Evolutionary conservation across 2,329 filamentous ascomycete genomes (phyloP).

Genomic region (Davidsoniella neocaledoniae): DNA sequence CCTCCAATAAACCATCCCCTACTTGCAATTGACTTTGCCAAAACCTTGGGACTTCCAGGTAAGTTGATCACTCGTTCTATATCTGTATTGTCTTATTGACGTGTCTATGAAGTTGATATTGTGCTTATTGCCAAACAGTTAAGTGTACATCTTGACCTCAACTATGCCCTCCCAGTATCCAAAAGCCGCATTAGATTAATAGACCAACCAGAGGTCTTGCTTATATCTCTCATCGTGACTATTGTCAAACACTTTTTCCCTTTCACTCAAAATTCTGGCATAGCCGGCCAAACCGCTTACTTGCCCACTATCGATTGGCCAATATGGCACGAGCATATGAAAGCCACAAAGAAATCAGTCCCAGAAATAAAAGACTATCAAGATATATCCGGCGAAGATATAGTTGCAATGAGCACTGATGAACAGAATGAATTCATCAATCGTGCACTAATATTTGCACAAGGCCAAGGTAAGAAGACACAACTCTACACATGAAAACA

Average conservation of each 20-base stretch:
- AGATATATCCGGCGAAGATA: conserved; percentile 41
- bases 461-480: conserved; percentile 2
- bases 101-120: conserved; percentile 13
- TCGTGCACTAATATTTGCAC: conserved; percentile 18
- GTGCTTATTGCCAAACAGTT: conserved; percentile 10
- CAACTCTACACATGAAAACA: neutral
- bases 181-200: conserved; percentile 17
- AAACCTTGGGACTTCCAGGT: conserved; percentile 60
- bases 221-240: conserved; percentile 55
- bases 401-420: conserved; percentile 41
- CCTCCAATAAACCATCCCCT: conserved; percentile 56
- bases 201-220: conserved; percentile 56
- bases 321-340: conserved; percentile 32
- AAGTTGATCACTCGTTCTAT: conserved; percentile 17
- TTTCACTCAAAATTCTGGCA: conserved; percentile 34
- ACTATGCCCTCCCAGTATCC: conserved; percentile 1
- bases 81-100: no score
- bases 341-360: conserved; percentile 16
- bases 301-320: conserved; percentile 46
- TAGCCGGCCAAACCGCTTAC: conserved; percentile 13
- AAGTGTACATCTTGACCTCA: conserved; percentile 1
- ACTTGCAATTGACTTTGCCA: conserved; percentile 52
- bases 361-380: conserved; percentile 25
- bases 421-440: conserved; percentile 51
- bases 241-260: conserved; percentile 68